Base-by-base conservation (phyloP, 2,329 filamentous ascomycete genomes). In the Nigrospora osmanthi region DNA sequence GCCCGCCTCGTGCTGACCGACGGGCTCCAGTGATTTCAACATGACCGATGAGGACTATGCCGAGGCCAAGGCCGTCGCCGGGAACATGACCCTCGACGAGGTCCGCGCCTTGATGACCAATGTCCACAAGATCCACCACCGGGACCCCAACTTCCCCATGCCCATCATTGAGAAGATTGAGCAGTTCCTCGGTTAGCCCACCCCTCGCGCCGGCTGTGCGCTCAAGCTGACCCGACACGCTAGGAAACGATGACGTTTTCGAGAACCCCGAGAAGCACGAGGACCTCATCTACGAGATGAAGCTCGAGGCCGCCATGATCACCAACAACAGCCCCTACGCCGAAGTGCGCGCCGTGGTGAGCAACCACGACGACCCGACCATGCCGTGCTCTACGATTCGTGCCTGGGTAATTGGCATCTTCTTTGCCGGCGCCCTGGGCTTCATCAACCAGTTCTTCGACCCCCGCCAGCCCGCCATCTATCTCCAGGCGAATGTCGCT, bases 371-470 rank as follows among this genome's bases (percentile, higher is more conserved):
- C 45, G 69, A 71, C 23, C 51, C 57, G 0, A 56, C 54, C 13
- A 58, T 67, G 1, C 66, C 68, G 2, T 64, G 65, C 11, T 63
- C 61, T 14, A 73, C 77, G 1, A 68, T 80, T 40, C 72, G 76
- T 11, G 71, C 70, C 44, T 78, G 75, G 74, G 54, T 61, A 15
- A 73, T 80, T 31, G 76, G 75, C 14, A 55, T 75, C n/a, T 50
- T 67, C 36, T 79, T 78, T 47, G 68, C 72, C 10, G 61, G 69
- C 30, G 49, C 74, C 23, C 62, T 76, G 32, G 67, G 71, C 38
- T 74, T 73, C 43, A 64, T 73, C 54, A 80, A 81, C 53, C 73
- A 78, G 62, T 69, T 81, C 42, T 80, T 81, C 57, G 73, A 72
- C 42, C 72, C 80, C 47, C 74, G 76, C 11, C 69, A 73, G 49